Conservation (phyloP, 2,329 filamentous ascomycete species). For the Paracamarosporium sp. region DNA sequence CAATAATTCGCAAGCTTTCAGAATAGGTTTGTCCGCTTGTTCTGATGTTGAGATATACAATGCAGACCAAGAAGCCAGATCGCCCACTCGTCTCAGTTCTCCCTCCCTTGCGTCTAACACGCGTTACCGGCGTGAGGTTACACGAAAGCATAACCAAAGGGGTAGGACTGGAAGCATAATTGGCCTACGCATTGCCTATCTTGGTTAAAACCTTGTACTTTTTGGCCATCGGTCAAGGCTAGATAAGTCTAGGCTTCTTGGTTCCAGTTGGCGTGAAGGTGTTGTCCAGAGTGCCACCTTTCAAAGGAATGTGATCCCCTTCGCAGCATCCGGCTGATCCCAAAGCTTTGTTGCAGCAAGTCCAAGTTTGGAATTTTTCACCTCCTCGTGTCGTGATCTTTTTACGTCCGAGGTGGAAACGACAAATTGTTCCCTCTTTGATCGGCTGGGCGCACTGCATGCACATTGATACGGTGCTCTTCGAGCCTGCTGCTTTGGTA, state of each 20-base stretch:
- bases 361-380: background rate
- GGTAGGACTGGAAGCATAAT: background rate
- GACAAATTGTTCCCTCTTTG: background rate
- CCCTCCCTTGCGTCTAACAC: background rate
- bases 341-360: background rate
- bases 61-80: background rate
- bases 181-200: background rate
- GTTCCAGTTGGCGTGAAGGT: background rate
- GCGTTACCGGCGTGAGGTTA: background rate
- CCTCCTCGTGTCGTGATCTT: background rate
- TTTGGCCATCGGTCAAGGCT: background rate
- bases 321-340: background rate
- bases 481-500: too few species aligned
- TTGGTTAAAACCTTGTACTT: background rate
- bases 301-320: background rate
- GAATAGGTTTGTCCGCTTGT: background rate
- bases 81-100: background rate
- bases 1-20: background rate
- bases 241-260: conserved; percentile 1
- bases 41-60: background rate
- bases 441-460: background rate
- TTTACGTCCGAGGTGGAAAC: background rate
- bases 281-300: too few species aligned
- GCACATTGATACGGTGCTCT: background rate
- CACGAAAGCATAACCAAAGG: background rate